Evolutionary conservation across 2,329 filamentous ascomycete species (phyloP).

Genomic region (Rugonectria rugulosa): DNA sequence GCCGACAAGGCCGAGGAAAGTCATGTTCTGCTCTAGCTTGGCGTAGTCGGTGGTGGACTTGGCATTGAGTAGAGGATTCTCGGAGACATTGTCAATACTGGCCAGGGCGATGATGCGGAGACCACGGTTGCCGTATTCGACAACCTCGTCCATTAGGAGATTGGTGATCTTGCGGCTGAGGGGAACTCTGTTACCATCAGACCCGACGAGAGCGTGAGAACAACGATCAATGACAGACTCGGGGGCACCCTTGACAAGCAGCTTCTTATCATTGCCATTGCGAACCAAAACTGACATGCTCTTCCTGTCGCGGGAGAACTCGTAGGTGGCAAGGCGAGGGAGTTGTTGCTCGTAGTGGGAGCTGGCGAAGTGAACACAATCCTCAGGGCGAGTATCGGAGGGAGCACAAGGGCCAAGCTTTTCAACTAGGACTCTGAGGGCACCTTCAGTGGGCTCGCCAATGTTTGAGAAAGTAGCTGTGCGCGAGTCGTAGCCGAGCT

Average conservation of each 20-base stretch:
- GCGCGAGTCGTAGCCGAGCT: constrained; percentile 81
- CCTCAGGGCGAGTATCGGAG: constrained; percentile 56
- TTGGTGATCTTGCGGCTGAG: constrained; percentile 74
- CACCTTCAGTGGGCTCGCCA: constrained; percentile 95
- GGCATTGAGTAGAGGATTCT: constrained; percentile 75
- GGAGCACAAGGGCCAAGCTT: constrained; percentile 88
- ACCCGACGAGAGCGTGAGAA: constrained; percentile 79
- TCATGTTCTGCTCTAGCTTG: constrained; percentile 91
- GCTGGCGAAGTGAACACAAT: constrained; percentile 83
- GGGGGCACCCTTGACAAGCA: constrained; percentile 95
- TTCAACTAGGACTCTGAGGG: constrained; percentile 87
- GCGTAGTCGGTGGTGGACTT: constrained; percentile 86
- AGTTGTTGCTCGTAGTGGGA: constrained; percentile 81
- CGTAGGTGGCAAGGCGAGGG: constrained; percentile 83
- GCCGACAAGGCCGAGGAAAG: constrained; percentile 88
- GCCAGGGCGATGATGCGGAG: constrained; percentile 95
- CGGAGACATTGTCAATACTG: constrained; percentile 77
- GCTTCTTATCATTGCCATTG: constrained; percentile 72
- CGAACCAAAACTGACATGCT: constrained; percentile 97
- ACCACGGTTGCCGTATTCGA: constrained; percentile 89
- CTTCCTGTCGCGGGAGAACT: constrained; percentile 97
- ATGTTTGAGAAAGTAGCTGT: constrained; percentile 79
- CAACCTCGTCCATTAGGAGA: constrained; percentile 79
- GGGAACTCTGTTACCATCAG: constrained; percentile 77
- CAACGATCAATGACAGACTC: constrained; percentile 95